Evolutionary conservation across 768 basidiomycete species (phyloP), one percentile per base, ranked within the genome.

Genomic region (Clathrus columnatus): DNA sequence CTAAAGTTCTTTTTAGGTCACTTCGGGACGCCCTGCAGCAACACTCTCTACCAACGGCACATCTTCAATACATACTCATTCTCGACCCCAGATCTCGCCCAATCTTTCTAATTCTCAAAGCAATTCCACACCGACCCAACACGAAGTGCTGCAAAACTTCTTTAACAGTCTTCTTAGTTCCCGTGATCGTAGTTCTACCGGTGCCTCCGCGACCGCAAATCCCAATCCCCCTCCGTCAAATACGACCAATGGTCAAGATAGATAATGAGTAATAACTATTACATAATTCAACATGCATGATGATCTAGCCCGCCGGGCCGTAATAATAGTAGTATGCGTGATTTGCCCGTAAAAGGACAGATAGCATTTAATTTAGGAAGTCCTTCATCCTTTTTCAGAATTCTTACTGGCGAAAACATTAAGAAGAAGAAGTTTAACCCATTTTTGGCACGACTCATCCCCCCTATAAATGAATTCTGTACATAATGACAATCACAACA

Each of bases 141-240:
- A 91, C 63, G 87, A 90, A 65, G 86, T 91, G 17, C 66, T 92
- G 59, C 87, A 91, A 62, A 85, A 85, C 65, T 92, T 92, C 75
- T 92, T 92, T 81, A 81, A 89, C 68, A 87, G 83, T 56, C 67
- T 91, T 64, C 68, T 92, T 59, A 84, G 77, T 60, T 80, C 81
- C 41, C 86, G 83, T 67, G 85, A 85, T 58, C 76, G 84, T 4
- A 29, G 26, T 17, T 23, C 28, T 23, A 65, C 66, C 21, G 66
- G 65, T 10, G 68, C 69, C 20, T 65, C 68, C 52, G 66, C 69
- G 14, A 62, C 64, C n/a, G 64, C 44, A 4, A 53, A 4, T 6
- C 23, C 18, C 32, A 44, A 59, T 7, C 16, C 27, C 16, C 18
- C 56, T 28, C 55, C n/a, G 7, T 21, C 45, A 26, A 47, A n/a